These are phyloP conservation scores for Calonectria naviculata DNA, from an alignment of 2,329 filamentous ascomycete genomes.

Conservation along the genomic window DNA sequence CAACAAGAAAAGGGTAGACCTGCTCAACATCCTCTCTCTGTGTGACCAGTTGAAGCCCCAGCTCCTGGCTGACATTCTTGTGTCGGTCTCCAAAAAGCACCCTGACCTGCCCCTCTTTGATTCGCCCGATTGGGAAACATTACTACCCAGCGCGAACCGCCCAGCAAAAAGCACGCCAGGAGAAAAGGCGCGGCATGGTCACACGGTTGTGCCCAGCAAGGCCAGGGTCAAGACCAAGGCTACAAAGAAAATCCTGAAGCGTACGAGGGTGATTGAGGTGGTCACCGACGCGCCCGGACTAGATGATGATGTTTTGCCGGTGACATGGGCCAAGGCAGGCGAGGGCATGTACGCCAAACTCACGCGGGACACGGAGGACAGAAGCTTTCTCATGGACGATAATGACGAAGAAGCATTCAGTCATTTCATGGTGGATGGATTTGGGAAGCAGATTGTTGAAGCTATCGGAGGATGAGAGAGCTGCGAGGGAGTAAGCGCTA, in stretches of 20 bases:
- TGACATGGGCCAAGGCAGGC: slow-evolving; percentile 53
- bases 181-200: slow-evolving; percentile 44
- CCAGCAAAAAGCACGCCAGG: slow-evolving; percentile 24
- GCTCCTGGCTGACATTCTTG: slow-evolving; percentile 53
- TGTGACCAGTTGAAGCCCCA: slow-evolving; percentile 54
- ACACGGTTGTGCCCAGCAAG: slow-evolving; percentile 40
- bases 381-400: slow-evolving; percentile 48
- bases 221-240: slow-evolving; percentile 45
- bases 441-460: slow-evolving; percentile 50
- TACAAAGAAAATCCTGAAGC: slow-evolving; percentile 47
- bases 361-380: slow-evolving; percentile 50
- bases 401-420: slow-evolving; percentile 57
- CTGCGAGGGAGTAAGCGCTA: not conserved
- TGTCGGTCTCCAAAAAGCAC: slow-evolving; percentile 55
- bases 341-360: slow-evolving; percentile 53
- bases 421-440: slow-evolving; percentile 53
- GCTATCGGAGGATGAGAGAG: slow-evolving; percentile 38
- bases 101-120: slow-evolving; percentile 55
- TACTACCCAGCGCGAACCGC: slow-evolving; percentile 27
- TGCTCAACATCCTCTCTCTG: slow-evolving; percentile 53
- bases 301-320: slow-evolving; percentile 48
- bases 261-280: slow-evolving; percentile 38
- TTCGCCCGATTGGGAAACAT: slow-evolving; percentile 52
- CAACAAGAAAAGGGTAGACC: slow-evolving; percentile 49
- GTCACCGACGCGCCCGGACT: slow-evolving; percentile 42